Conservation (phyloP, 306 rosid genomes). For the Oemleria cerasiformis region DNA sequence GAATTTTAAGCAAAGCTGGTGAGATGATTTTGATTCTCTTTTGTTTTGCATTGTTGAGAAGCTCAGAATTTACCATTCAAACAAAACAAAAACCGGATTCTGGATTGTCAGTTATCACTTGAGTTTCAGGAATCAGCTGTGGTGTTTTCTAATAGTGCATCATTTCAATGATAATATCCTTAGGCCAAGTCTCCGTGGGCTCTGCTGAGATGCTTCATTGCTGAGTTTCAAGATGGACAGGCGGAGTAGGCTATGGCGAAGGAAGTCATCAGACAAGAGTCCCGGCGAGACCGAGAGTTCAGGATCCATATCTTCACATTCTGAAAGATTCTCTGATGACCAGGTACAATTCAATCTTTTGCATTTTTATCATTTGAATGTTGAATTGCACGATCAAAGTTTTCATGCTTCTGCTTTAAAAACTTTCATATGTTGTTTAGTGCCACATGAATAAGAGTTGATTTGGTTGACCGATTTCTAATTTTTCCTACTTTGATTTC, state of each 20-base stretch:
- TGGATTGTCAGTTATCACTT: not conserved
- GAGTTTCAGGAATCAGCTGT: slow-evolving; percentile 8
- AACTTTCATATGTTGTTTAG: not conserved
- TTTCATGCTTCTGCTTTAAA: not conserved
- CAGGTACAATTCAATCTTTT: slow-evolving; percentile 35
- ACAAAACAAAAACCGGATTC: slow-evolving; percentile 14
- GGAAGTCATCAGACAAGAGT: slow-evolving; percentile 75
- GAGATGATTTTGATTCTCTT: no score
- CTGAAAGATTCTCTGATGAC: slow-evolving; percentile 78
- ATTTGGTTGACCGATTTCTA: slow-evolving; percentile 21
- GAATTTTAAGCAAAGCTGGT: slow-evolving; percentile 57
- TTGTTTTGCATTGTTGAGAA: not conserved
- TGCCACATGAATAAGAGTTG: not conserved
- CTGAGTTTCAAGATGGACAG: slow-evolving; percentile 52
- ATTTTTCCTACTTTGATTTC: slow-evolving; percentile 23
- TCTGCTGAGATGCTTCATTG: slow-evolving; percentile 25
- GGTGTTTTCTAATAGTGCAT: slow-evolving; percentile 1
- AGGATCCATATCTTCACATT: slow-evolving; percentile 65
- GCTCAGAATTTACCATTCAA: slow-evolving; percentile 20
- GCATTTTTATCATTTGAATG: slow-evolving; percentile 17
- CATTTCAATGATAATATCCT: slow-evolving; percentile 21
- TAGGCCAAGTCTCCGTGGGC: slow-evolving; percentile 22
- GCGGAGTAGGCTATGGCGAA: slow-evolving; percentile 78
- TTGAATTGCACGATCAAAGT: slow-evolving; percentile 6
- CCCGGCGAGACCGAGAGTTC: slow-evolving; percentile 79